phyloP scores from a whole-genome alignment of 495 filamentous ascomycete genomes.

The Cercophora sp. region DNA sequence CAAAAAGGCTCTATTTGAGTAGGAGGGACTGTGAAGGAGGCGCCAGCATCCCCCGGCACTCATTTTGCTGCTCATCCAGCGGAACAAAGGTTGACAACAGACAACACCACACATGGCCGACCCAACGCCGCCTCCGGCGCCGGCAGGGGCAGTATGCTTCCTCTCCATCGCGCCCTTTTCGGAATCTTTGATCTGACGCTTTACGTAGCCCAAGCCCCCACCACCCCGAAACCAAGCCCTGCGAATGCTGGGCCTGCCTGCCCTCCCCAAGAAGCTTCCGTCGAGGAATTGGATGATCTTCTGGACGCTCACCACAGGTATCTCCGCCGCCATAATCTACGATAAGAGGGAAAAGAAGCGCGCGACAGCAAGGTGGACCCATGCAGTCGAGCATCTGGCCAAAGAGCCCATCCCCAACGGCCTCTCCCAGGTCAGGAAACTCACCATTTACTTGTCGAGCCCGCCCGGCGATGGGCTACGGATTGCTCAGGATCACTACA shows the following conservation, averaged over 20 bases:
- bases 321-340: slow-evolving; percentile 75
- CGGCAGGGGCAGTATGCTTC: slow-evolving; percentile 19
- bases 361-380: slow-evolving; percentile 79
- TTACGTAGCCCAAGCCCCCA: slow-evolving; percentile 45
- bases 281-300: slow-evolving; percentile 99
- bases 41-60: too few relatives aligned
- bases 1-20: too few relatives aligned
- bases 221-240: slow-evolving; percentile 62
- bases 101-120: slow-evolving; percentile 30
- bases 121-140: slow-evolving; percentile 18
- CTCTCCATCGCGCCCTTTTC: too few relatives aligned
- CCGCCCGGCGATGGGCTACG: slow-evolving; percentile 83
- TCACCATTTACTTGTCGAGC: slow-evolving; percentile 80
- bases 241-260: slow-evolving; percentile 78
- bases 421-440: slow-evolving; percentile 68
- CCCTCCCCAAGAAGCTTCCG: slow-evolving; percentile 76
- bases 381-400: slow-evolving; percentile 80
- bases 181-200: too few relatives aligned
- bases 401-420: slow-evolving; percentile 63
- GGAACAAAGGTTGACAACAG: too few relatives aligned
- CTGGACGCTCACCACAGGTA: slow-evolving; percentile 69
- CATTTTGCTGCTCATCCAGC: too few relatives aligned
- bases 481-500: slow-evolving; percentile 84
- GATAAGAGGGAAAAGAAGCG: slow-evolving; percentile 85
- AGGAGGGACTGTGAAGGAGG: too few relatives aligned